Conservation (phyloP, 73 alveolate genomes). For the Breviolum minutum region DNA sequence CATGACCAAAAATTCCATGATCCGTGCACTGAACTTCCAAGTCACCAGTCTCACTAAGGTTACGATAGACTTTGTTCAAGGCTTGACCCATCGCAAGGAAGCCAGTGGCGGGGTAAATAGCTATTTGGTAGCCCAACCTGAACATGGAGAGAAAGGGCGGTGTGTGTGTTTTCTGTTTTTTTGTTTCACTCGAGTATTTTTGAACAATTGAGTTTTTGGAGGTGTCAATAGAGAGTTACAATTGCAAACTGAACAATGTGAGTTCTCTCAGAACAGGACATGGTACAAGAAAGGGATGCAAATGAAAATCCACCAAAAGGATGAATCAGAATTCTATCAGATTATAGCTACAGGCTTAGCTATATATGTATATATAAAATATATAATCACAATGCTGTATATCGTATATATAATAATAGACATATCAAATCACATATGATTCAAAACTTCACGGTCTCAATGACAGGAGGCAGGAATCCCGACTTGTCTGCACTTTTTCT, state of each 20-base stretch:
- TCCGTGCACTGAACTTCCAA: not conserved
- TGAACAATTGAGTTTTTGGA: not conserved
- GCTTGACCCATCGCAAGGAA: constrained; percentile 93
- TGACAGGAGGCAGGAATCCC: too few species aligned
- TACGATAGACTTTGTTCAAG: constrained; percentile 47
- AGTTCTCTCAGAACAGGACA: not conserved
- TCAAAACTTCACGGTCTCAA: too few species aligned
- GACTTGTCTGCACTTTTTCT: too few species aligned
- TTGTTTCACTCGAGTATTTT: not conserved
- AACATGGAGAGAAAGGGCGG: not conserved
- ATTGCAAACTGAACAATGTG: not conserved
- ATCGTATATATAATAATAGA: too few species aligned
- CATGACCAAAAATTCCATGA: not conserved
- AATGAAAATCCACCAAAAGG: not conserved
- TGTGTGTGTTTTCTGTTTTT: too few species aligned
- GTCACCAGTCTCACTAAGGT: constrained; percentile 37
- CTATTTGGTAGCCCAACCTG: constrained; percentile 90
- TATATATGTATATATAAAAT: too few species aligned
- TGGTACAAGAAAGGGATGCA: not conserved
- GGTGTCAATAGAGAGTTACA: not conserved
- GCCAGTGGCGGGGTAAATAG: constrained; percentile 86
- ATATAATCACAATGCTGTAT: too few species aligned
- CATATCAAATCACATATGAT: too few species aligned
- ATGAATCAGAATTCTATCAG: not conserved
- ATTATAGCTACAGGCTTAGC: too few species aligned